Conservation (phyloP, 2,329 filamentous ascomycete species). For the Fusarium sp. region DNA sequence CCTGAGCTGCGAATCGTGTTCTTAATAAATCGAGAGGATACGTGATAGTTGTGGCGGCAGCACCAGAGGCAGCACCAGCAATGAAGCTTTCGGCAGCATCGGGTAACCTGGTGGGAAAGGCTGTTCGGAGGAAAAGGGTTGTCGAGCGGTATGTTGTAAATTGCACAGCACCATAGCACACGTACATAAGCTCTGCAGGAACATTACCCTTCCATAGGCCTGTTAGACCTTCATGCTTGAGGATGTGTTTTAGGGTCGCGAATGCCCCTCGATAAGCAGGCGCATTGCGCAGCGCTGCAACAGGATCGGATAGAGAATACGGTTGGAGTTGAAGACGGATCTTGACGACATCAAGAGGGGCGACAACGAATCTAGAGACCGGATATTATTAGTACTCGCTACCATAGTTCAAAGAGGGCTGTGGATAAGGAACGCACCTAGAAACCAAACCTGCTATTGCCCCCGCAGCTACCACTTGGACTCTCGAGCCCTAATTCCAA, state of each 20-base stretch:
- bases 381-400: conserved; percentile 25
- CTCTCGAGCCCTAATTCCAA: conserved; percentile 62
- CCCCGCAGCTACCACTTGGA: conserved; percentile 69
- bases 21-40: conserved; percentile 95
- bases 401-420: neutral
- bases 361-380: conserved; percentile 81
- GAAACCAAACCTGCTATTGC: conserved; percentile 85
- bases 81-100: conserved; percentile 82
- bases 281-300: conserved; percentile 66
- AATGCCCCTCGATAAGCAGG: conserved; percentile 79
- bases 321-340: conserved; percentile 96
- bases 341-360: conserved; percentile 97
- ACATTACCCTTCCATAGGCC: conserved; percentile 98
- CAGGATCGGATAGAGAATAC: conserved; percentile 82
- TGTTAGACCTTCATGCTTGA: conserved; percentile 83
- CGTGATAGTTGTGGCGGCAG: conserved; percentile 82
- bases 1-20: conserved; percentile 97
- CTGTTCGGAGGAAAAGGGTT: conserved; percentile 73
- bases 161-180: conserved; percentile 89
- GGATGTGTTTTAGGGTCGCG: conserved; percentile 80
- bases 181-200: conserved; percentile 92
- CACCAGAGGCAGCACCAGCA: conserved; percentile 85
- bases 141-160: conserved; percentile 88
- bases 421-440: conserved; percentile 65
- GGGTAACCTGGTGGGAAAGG: conserved; percentile 64